These are phyloP conservation scores for Diaporthe destruens DNA, from an alignment of 2,329 filamentous ascomycete species.

Conservation along the genomic window DNA sequence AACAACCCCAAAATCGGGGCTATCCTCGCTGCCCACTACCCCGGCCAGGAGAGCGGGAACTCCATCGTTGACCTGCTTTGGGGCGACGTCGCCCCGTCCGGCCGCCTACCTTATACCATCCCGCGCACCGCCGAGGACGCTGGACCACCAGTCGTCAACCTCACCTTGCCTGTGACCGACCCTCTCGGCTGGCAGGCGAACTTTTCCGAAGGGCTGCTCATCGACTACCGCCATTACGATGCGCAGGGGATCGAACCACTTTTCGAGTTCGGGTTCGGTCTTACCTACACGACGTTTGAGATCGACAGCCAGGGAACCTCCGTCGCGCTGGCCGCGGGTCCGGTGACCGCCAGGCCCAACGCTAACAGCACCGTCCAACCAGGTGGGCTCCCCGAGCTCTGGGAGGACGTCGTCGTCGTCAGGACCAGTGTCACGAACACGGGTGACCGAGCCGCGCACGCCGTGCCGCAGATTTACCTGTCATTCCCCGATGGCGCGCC, in stretches of 20 bases:
- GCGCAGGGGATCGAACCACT: constrained; percentile 61
- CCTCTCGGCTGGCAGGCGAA: constrained; percentile 53
- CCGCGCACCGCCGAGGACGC: constrained; percentile 59
- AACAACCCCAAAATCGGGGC: constrained; percentile 70
- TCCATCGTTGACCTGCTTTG: constrained; percentile 72
- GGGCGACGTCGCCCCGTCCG: constrained; percentile 68
- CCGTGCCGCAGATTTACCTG: constrained; percentile 29
- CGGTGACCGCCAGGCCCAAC: constrained; percentile 41
- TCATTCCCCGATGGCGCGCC: constrained; percentile 7
- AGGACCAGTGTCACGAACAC: constrained; percentile 6
- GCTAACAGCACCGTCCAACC: neutral
- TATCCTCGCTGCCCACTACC: constrained; percentile 71
- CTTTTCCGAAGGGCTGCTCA: constrained; percentile 64
- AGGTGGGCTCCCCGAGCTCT: neutral
- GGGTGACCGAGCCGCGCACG: neutral
- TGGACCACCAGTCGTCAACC: constrained; percentile 53
- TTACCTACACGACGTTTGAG: constrained; percentile 58
- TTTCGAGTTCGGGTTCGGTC: constrained; percentile 67
- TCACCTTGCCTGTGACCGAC: constrained; percentile 61
- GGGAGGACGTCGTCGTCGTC: neutral
- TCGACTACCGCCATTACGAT: constrained; percentile 68
- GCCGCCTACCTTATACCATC: constrained; percentile 72
- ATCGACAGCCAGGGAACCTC: neutral
- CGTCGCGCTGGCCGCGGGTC: constrained; percentile 48
- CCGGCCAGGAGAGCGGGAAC: constrained; percentile 71